Evolutionary conservation across 768 basidiomycete genomes (phyloP).

Genomic region (Clitopilus passeckerianus): DNA sequence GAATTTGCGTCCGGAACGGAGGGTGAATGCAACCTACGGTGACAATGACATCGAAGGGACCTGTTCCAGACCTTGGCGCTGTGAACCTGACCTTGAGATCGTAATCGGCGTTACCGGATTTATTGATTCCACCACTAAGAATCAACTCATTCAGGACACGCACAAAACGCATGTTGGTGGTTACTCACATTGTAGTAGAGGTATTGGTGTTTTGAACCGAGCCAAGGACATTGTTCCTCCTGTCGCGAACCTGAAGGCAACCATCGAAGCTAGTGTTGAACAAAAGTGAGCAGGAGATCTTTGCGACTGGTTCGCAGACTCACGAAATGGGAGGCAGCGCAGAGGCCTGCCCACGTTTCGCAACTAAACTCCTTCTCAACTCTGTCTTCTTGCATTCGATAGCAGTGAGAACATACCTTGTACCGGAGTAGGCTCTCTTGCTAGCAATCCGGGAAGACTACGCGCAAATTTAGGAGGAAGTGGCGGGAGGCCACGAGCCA

Average conservation of each 20-base stretch:
- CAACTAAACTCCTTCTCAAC: conserved; percentile 5
- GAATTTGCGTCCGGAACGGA: neutral
- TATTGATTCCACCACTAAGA: conserved; percentile 28
- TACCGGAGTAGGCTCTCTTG: conserved; percentile 19
- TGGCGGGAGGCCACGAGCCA: conserved; percentile 41
- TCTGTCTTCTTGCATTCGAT: neutral
- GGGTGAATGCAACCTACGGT: conserved; percentile 22
- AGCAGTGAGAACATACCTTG: conserved; percentile 8
- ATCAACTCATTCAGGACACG: neutral
- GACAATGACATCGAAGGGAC: conserved; percentile 27
- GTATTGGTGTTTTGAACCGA: conserved; percentile 27
- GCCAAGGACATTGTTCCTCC: conserved; percentile 23
- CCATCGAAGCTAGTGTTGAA: conserved; percentile 23
- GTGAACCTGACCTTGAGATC: conserved; percentile 29
- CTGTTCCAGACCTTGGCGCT: conserved; percentile 12
- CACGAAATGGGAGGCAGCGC: conserved; percentile 21
- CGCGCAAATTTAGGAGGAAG: conserved; percentile 29
- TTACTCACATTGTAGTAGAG: conserved; percentile 17
- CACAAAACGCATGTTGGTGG: neutral
- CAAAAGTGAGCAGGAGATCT: neutral
- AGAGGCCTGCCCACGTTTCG: conserved; percentile 16
- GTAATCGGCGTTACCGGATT: conserved; percentile 19
- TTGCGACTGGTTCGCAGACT: neutral
- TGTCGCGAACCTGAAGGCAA: conserved; percentile 28
- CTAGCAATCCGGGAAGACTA: conserved; percentile 19